Evolutionary conservation across 106 monocot genomes (phyloP).

Genomic region (Acorus gramineus): DNA sequence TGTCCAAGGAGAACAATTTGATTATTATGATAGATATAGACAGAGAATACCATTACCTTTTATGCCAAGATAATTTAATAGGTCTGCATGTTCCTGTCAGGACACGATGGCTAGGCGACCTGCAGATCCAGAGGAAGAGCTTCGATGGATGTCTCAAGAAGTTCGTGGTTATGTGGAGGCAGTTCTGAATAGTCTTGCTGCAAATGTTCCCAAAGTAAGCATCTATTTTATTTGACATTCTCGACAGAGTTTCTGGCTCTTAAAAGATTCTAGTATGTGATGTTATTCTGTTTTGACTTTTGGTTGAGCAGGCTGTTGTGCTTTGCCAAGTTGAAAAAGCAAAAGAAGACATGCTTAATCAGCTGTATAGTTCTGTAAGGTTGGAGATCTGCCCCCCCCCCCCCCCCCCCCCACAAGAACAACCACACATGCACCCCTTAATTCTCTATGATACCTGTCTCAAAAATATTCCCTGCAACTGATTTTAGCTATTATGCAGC

Average conservation of each 20-base stretch:
- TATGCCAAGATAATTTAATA: no score
- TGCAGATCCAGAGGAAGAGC: slow-evolving; percentile 96
- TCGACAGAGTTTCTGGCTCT: background rate
- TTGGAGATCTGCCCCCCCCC: slow-evolving; percentile 3
- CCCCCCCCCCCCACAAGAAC: no score
- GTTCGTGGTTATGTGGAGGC: slow-evolving; percentile 99
- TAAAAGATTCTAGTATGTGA: background rate
- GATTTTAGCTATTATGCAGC: no score
- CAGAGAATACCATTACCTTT: no score
- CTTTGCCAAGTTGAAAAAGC: slow-evolving; percentile 98
- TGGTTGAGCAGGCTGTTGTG: slow-evolving; percentile 64
- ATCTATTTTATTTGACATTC: background rate
- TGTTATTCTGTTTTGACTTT: background rate
- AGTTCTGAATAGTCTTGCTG: slow-evolving; percentile 96
- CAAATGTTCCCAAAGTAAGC: slow-evolving; percentile 82
- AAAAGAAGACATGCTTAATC: slow-evolving; percentile 99
- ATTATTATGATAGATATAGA: no score
- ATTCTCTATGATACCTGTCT: no score
- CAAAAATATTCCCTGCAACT: no score
- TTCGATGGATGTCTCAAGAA: slow-evolving; percentile 99
- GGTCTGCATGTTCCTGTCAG: slow-evolving; percentile 18
- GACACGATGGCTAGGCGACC: slow-evolving; percentile 77
- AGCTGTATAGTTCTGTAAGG: slow-evolving; percentile 88
- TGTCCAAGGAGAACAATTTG: no score
- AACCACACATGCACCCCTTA: no score